phyloP scores from a whole-genome alignment of 169 alveolate species.

The Miamiensis avidus region DNA sequence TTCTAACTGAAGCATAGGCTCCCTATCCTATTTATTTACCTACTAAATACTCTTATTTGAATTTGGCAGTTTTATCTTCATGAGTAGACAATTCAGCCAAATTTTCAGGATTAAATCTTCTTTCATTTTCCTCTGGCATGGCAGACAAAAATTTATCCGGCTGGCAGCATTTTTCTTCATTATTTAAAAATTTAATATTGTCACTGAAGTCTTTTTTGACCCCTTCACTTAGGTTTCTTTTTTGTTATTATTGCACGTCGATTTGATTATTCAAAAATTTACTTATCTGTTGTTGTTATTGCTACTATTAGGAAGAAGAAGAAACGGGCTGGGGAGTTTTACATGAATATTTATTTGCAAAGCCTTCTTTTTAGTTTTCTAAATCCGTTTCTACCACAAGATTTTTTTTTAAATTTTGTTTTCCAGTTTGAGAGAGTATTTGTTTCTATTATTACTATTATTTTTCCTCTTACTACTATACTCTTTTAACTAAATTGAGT shows the following conservation, averaged over 20 bases:
- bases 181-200: slow-evolving; percentile 13
- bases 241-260: neutral
- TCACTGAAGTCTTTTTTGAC: neutral
- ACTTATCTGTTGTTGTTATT: neutral
- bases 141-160: slow-evolving; percentile 15
- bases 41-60: slow-evolving; percentile 52
- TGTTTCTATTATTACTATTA: neutral
- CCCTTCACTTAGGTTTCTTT: neutral
- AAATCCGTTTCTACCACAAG: too few relatives aligned
- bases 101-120: neutral
- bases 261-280: neutral
- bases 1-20: slow-evolving; percentile 86
- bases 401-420: neutral
- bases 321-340: too few relatives aligned
- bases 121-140: slow-evolving; percentile 4
- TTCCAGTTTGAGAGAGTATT: neutral
- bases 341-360: too few relatives aligned
- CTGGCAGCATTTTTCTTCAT: slow-evolving; percentile 17
- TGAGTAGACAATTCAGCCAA: neutral
- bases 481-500: neutral
- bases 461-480: too few relatives aligned
- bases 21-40: slow-evolving; percentile 85
- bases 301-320: neutral
- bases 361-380: too few relatives aligned
- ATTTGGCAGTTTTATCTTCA: slow-evolving; percentile 31